phyloP scores from a whole-genome alignment of 495 filamentous ascomycete species.

The Hyaloscypha bicolor region DNA sequence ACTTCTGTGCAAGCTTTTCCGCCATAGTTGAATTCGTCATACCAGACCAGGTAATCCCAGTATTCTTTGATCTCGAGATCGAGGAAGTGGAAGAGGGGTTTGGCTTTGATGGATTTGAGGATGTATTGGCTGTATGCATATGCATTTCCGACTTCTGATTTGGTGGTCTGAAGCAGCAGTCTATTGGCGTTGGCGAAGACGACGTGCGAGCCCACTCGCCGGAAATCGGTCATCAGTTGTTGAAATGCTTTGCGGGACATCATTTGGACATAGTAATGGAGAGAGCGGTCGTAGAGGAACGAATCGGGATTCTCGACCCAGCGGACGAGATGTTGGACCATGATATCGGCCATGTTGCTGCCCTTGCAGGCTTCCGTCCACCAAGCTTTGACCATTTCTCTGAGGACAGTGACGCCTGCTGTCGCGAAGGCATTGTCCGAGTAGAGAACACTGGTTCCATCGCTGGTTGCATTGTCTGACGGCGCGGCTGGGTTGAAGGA shows the following conservation, averaged over 20 bases:
- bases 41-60: constrained; percentile 99
- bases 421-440: constrained; percentile 93
- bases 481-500: constrained; percentile 78
- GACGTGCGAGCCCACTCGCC: constrained; percentile 90
- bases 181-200: constrained; percentile 89
- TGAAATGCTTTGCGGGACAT: constrained; percentile 96
- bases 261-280: constrained; percentile 98
- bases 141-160: constrained; percentile 95
- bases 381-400: constrained; percentile 99
- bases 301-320: constrained; percentile 93
- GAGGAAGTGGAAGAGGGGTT: constrained; percentile 95
- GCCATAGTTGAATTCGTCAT: constrained; percentile 98
- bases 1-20: constrained; percentile 89
- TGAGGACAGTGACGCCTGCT: constrained; percentile 82
- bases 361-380: constrained; percentile 93
- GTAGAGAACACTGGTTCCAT: constrained; percentile 71
- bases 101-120: constrained; percentile 90
- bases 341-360: constrained; percentile 92
- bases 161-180: constrained; percentile 92
- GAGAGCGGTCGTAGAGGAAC: constrained; percentile 92
- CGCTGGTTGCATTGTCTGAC: constrained; percentile 54
- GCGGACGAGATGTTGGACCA: constrained; percentile 95
- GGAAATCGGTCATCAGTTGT: constrained; percentile 95
- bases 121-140: constrained; percentile 98
- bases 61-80: constrained; percentile 98